Evolutionary conservation across 2,329 filamentous ascomycete genomes (phyloP), one percentile per base, ranked within the genome.

Genomic region (Lasiodiplodia sp.): DNA sequence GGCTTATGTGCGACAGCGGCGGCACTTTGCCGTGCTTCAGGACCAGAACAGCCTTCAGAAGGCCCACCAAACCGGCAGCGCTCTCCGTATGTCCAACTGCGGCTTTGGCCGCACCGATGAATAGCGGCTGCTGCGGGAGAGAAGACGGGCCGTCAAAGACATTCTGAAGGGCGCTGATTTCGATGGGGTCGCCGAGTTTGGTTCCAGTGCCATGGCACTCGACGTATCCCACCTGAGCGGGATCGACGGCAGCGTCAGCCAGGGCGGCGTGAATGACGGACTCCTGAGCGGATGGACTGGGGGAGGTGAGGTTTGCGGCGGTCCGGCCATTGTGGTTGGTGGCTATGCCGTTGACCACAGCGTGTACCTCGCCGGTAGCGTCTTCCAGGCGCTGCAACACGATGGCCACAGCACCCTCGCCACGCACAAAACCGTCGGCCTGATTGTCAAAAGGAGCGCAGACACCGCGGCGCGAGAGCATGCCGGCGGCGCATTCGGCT

Each of bases 371-470:
- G 77, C 90, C 90, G n/a, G 70, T 74, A 12, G 87, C 4, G 8
- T 38, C 57, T 8, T 21, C 31, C 2, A 81, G 78, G 0, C 91
- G 78, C 1, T 82, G 83, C 77, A 91, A 74, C 14, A 90, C 74
- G 2, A 90, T 72, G 16, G 87, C 82, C 0, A 83, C 87, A 34
- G 87, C 81, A 0, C 88, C 90, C 72, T 92, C 90, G 1, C 88
- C 89, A 38, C 89, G 83, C 0, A 85, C 88, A 73, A 91, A 92
- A 1, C 90, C 90, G 69, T 87, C 86, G n/a, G 87, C 89, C 4
- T 82, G 81, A 16, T 80, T 75, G 72, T 89, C 88, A 69, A 78
- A 81, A 47, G 75, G 77, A 51, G 70, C 64, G 49, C 72, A 77
- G 18, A 69, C 70, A 1, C 79, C 78, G 3, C n/a, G 14, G 57